phyloP scores from a whole-genome alignment of 495 filamentous ascomycete genomes.

The Platismatia glauca region DNA sequence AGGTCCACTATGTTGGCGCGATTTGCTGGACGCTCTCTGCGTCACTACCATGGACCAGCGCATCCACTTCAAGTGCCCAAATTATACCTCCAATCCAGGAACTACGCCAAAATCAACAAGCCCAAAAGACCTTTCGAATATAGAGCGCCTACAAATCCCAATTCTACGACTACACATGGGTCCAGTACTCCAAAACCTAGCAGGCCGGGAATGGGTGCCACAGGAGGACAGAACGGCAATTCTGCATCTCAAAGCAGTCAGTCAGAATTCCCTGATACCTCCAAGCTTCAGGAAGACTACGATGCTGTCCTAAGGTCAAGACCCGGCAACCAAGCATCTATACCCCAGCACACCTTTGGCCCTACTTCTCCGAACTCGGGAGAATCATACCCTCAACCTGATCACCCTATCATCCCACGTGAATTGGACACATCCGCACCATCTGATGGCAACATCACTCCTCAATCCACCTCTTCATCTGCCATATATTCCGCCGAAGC shows the following conservation, averaged over 20 bases:
- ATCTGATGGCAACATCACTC: slow-evolving; percentile 31
- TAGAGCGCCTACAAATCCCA: slow-evolving; percentile 30
- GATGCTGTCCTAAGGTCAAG: slow-evolving; percentile 12
- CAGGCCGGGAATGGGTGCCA: slow-evolving; percentile 3
- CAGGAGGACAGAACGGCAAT: slow-evolving; percentile 4
- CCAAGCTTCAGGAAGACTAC: slow-evolving; percentile 15
- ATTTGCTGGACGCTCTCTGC: slow-evolving; percentile 19
- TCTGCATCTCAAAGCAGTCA: slow-evolving; percentile 3
- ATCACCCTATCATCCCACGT: slow-evolving; percentile 36
- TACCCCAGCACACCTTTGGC: not conserved
- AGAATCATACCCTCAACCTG: slow-evolving; percentile 22
- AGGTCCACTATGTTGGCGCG: slow-evolving; percentile 21
- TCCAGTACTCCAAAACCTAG: slow-evolving; percentile 1
- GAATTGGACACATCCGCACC: slow-evolving; percentile 38
- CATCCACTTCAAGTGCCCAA: slow-evolving; percentile 19
- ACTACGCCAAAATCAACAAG: slow-evolving; percentile 41
- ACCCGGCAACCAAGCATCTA: not conserved
- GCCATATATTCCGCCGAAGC: slow-evolving; percentile 19
- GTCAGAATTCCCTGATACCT: slow-evolving; percentile 11
- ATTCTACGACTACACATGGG: slow-evolving; percentile 11
- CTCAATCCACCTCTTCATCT: slow-evolving; percentile 26
- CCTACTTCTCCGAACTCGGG: not conserved
- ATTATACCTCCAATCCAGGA: slow-evolving; percentile 31
- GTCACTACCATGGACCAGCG: not conserved
- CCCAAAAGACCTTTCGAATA: slow-evolving; percentile 36